Evolutionary conservation across 305 asterid genomes (phyloP), one percentile per base, ranked within the genome.

Genomic region (Solanum aculeatissimum): DNA sequence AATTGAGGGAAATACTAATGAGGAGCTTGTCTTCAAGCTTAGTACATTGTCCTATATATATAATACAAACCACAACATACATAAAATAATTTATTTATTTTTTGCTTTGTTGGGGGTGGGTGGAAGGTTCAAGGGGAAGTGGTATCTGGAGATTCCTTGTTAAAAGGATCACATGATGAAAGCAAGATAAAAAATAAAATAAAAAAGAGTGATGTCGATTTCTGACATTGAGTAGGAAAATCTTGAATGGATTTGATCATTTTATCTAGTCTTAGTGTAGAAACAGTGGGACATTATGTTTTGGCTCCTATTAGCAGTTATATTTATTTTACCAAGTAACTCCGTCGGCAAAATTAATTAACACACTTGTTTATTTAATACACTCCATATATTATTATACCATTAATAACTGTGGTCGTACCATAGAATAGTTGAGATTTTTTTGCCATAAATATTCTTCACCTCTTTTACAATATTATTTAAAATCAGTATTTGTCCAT

Each of bases 111-210:
- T 3, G 35, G 27, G 55, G 45, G 57, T 23, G 85, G 83, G 6
- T 19, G 40, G 42, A 27, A 51, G 45, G 63, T 77, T 77, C 82
- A 77, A 82, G 42, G 75, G 0, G 58, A 63, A 63, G 29, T 82
- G 63, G 84, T 63, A 82, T 42, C 78, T 77, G 69, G 87, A 70
- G 72, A 75, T 81, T 87, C 86, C 60, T 72, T 78, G 83, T 16
- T 84, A 19, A 16, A 38, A 18, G 18, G 14, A 66, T 83, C 84
- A 79, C 85, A 80, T 80, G 72, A 29, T 69, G 43, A 25, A 4
- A 54, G 84, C 27, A 25, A 35, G 40, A 35, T 35, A 32, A 32
- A 53, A 66, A 15, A 25, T n/a, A 11, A 42, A 57, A 35, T 18
- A 38, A n/a, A 9, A 54, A 18, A 43, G n/a, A 84, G 35, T n/a